phyloP scores from a whole-genome alignment of 139 green algal species.

The Chlamydomonas incerta region DNA sequence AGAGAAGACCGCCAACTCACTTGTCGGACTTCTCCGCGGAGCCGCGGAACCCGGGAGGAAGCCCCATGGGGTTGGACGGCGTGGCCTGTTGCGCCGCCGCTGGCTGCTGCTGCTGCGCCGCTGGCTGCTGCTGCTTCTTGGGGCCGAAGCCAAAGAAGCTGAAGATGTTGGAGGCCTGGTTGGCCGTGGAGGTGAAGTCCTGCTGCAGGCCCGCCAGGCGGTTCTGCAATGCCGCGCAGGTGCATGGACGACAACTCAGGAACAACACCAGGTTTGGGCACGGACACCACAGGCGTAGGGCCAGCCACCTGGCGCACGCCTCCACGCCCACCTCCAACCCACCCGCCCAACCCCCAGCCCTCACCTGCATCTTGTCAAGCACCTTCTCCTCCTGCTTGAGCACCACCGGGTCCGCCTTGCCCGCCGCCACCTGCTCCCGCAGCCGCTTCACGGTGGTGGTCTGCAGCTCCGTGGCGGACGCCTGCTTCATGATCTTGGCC shows the following conservation, averaged over 20 bases:
- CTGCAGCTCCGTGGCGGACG: conserved; percentile 61
- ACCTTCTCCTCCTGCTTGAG: conserved; percentile 56
- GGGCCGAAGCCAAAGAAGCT: conserved; percentile 43
- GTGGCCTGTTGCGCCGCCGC: neutral
- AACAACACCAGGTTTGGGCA: too few relatives aligned
- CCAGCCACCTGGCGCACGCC: too few relatives aligned
- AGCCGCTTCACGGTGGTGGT: conserved; percentile 50
- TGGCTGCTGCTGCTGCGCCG: neutral
- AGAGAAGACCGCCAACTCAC: too few relatives aligned
- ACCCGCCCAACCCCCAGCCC: neutral
- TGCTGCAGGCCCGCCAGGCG: conserved; percentile 41
- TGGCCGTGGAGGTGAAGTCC: conserved; percentile 55
- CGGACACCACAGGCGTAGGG: too few relatives aligned
- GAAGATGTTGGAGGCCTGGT: conserved; percentile 33
- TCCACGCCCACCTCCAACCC: too few relatives aligned
- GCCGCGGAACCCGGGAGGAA: too few relatives aligned
- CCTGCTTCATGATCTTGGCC: conserved; percentile 65
- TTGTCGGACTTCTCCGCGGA: too few relatives aligned
- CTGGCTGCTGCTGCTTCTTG: conserved; percentile 25
- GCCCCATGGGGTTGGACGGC: too few relatives aligned
- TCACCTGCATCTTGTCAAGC: conserved; percentile 56
- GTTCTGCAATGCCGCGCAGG: too few relatives aligned
- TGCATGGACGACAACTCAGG: too few relatives aligned
- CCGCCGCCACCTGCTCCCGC: conserved; percentile 44
- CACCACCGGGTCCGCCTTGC: conserved; percentile 24